Percentiles rank a stretch among this genome's conserved stretches.
These are phyloP conservation scores for Plasmopara halstedii DNA, from an alignment of 352 stramenopile genomes.

Conservation along the genomic window DNA sequence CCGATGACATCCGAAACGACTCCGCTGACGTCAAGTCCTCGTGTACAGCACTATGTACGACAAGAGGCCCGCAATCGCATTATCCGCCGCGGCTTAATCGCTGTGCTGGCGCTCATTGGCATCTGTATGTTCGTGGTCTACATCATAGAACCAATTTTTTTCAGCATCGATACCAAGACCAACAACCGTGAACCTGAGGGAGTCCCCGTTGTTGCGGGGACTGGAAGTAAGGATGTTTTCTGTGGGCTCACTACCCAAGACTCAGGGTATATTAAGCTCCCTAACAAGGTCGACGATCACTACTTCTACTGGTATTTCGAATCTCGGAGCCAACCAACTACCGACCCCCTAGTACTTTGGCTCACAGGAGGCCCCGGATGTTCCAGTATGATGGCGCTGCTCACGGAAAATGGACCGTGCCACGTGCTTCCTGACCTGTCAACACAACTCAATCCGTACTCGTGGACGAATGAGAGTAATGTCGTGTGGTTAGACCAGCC, in stretches of 20 bases:
- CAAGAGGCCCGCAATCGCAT: conserved; percentile 20
- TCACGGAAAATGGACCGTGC: conserved; percentile 64
- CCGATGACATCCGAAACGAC: conserved; percentile 19
- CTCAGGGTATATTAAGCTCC: conserved; percentile 47
- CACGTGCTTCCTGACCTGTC: conserved; percentile 38
- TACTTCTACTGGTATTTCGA: conserved; percentile 80
- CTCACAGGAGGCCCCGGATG: conserved; percentile 52
- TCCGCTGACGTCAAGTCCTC: conserved; percentile 11
- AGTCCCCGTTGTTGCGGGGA: conserved; percentile 2
- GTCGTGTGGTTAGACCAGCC: conserved; percentile 69
- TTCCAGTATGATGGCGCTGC: conserved; percentile 51
- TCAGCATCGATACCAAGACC: background rate
- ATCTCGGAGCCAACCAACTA: conserved; percentile 33
- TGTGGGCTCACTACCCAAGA: conserved; percentile 50
- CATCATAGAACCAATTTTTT: conserved; percentile 10
- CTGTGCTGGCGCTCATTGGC: conserved; percentile 10
- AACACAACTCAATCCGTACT: conserved; percentile 43
- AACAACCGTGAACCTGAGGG: conserved; percentile 3
- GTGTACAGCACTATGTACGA: conserved; percentile 13
- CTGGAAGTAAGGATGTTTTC: conserved; percentile 22
- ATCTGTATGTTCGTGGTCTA: conserved; percentile 13
- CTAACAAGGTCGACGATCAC: conserved; percentile 59
- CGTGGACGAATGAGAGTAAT: conserved; percentile 57
- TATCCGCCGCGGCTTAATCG: conserved; percentile 11
- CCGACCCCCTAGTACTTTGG: conserved; percentile 55